Conservation (phyloP, 176 grass and related monocot genomes). For the Alloteropsis semialata region DNA sequence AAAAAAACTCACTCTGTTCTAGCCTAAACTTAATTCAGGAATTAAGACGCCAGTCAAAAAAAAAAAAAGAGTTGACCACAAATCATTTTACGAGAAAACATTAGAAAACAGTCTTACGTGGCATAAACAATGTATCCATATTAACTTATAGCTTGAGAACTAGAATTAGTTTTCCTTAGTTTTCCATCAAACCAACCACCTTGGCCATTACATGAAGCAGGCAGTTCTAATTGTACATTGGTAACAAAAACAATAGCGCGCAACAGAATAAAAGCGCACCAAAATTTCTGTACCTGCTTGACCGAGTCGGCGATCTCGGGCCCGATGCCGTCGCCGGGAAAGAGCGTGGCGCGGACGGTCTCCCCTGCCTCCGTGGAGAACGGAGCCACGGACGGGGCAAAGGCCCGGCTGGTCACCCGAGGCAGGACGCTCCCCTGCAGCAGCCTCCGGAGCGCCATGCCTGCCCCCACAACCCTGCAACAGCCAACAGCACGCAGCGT, state of each 20-base stretch:
- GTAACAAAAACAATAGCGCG: not conserved
- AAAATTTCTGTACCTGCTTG: constrained; percentile 55
- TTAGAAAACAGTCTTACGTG: not conserved
- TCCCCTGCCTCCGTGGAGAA: constrained; percentile 46
- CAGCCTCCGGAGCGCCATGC: constrained; percentile 55
- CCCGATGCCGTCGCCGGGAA: constrained; percentile 92
- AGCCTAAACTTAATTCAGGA: not conserved
- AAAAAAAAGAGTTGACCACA: not conserved
- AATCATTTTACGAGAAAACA: not conserved
- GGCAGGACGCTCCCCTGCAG: constrained; percentile 52
- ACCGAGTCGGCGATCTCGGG: constrained; percentile 92
- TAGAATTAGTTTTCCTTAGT: not conserved
- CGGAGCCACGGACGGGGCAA: not conserved
- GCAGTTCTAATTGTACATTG: not conserved
- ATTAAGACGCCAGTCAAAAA: not conserved
- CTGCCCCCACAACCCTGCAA: constrained; percentile 23
- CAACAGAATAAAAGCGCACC: not conserved
- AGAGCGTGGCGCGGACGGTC: constrained; percentile 73
- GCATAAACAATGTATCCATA: not conserved
- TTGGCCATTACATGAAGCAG: not conserved
- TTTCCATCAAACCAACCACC: not conserved
- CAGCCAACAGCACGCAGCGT: constrained; percentile 13
- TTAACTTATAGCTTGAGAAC: not conserved
- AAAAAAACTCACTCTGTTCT: not conserved
- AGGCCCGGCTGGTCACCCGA: constrained; percentile 26